Evolutionary conservation across 2,329 filamentous ascomycete species (phyloP), one percentile per base, ranked within the genome.

Genomic region (Calonectria pseudoreteaudii): DNA sequence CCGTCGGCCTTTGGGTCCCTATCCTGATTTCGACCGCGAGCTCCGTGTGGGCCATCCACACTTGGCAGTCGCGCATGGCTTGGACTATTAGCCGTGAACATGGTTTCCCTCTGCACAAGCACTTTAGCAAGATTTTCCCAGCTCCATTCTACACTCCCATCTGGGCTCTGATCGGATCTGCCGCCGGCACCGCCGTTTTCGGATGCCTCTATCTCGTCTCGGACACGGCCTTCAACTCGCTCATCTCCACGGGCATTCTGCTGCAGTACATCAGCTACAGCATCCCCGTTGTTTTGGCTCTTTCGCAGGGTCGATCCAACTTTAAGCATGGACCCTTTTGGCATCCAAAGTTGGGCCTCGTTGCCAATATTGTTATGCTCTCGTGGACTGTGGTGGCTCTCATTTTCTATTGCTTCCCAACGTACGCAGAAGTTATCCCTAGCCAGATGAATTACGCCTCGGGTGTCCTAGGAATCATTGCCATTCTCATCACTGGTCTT

Each of bases 241-340:
- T 81, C 36, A 77, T 81, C 34, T 76, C 79, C 2, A 79, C 77
- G 1, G 78, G 80, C 1, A 56, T 81, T 18, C 66, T 81, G 13
- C 73, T 80, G 0, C 79, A 79, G 67, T 82, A 82, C 67, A 74
- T 81, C 28, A 80, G 78, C 66, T 82, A 82, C 68, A 78, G 76
- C 52, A 79, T 82, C 8, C 80, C 80, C 1, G 77, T 81, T 13
- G 65, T 78, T 14, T 70, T 81, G 9, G 66, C 80, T 6, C 76
- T 82, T 13, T 10, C 49, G 1, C 75, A 74, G 18, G 80, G 80
- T 1, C 78, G 80, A 13, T 79, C 79, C 3, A 74, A 62, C 26
- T 78, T 82, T 26, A 67, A 75, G n/a, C 80, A 79, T 62, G 81
- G 81, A 0, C 80, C 80, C 0, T 82, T 82, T 49, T 82, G 81